phyloP scores from a whole-genome alignment of 2,329 filamentous ascomycete species.

The Ceratocystis colombiana region DNA sequence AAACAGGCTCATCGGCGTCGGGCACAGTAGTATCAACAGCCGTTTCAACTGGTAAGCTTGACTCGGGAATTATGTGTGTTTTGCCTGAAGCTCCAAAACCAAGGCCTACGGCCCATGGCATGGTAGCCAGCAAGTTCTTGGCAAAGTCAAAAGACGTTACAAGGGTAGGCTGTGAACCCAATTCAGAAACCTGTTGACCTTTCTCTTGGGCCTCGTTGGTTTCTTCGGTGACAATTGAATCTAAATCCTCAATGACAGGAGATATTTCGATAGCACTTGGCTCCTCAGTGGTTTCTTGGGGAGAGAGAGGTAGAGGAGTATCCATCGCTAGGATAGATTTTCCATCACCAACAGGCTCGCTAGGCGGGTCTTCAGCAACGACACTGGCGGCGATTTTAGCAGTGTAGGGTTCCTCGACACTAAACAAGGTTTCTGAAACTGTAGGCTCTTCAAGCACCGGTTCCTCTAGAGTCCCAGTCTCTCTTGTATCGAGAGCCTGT shows the following conservation, averaged over 20 bases:
- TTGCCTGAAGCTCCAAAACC: neutral
- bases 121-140: conserved; percentile 14
- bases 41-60: neutral
- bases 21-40: no score
- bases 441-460: neutral
- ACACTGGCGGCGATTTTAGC: no score
- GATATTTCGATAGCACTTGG: neutral
- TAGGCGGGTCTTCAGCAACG: no score
- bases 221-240: neutral
- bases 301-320: neutral
- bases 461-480: neutral
- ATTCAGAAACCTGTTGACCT: neutral
- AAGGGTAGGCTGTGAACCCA: neutral
- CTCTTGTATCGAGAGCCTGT: neutral
- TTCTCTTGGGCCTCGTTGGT: neutral
- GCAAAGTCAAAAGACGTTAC: conserved; percentile 19
- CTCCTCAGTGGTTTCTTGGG: neutral
- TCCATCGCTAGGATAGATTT: no score
- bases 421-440: neutral
- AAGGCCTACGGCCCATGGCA: conserved; percentile 12
- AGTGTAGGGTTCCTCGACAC: neutral
- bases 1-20: neutral
- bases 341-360: no score
- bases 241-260: neutral
- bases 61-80: neutral